A percentile compares a stretch with the other conserved stretches of the same genome.
phyloP scores from a whole-genome alignment of 108 stramenopile species.

The Skeletonema costatum region DNA sequence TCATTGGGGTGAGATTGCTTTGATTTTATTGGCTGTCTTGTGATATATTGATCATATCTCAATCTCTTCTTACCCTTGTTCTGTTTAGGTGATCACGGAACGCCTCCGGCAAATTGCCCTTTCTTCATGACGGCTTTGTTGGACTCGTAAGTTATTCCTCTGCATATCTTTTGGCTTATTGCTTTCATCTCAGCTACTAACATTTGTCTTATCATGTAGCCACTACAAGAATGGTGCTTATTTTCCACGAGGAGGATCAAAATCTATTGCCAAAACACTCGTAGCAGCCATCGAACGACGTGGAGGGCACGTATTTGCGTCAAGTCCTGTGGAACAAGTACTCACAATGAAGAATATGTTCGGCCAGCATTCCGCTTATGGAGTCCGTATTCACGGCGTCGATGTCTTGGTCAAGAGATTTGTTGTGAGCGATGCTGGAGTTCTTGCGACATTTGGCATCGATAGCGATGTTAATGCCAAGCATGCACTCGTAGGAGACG shows the following conservation, averaged over 20 bases:
- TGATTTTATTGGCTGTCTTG: not conserved
- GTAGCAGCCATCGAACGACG: constrained; percentile 24
- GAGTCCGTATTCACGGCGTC: constrained; percentile 28
- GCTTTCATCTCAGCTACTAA: not conserved
- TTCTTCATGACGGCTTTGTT: constrained; percentile 34
- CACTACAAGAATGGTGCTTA: constrained; percentile 34
- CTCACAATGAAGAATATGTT: constrained; percentile 19
- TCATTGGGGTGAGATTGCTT: constrained; percentile 11
- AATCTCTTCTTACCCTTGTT: not conserved
- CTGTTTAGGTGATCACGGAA: constrained; percentile 26
- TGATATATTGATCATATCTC: not conserved
- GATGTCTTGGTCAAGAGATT: constrained; percentile 23
- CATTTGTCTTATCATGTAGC: not conserved
- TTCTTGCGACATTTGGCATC: constrained; percentile 22
- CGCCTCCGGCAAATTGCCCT: constrained; percentile 17
- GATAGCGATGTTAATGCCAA: not conserved
- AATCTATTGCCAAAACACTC: constrained; percentile 23
- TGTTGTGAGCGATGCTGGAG: constrained; percentile 29
- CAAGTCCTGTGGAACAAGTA: constrained; percentile 25
- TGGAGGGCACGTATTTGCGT: constrained; percentile 29
- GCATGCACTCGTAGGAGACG: constrained; percentile 4
- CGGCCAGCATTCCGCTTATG: constrained; percentile 8
- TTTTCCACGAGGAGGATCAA: constrained; percentile 32
- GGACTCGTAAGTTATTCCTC: constrained; percentile 13
- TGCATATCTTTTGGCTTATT: not conserved